Base-by-base conservation (phyloP, 257 asterid species). In the Perilla frutescens region DNA sequence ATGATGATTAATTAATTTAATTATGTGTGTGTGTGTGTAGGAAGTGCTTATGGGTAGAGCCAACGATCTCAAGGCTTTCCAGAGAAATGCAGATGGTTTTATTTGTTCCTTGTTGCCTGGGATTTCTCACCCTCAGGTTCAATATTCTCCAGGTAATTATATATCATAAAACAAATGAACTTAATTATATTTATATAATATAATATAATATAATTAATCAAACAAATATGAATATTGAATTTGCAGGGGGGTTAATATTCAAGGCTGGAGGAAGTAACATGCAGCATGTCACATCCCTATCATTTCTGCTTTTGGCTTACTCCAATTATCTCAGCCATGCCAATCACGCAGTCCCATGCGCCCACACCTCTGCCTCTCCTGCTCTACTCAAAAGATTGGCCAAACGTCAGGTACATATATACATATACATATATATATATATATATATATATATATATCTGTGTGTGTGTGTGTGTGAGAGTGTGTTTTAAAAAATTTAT, bases 231-330 rank as follows among this genome's bases (percentile, higher is more conserved):
- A 26, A 58, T 8, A 5, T 2, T 61, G 37, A 13, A 2, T n/a
- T 20, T 56, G 44, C 8, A 84, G 87, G 89, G 32, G 98, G 97
- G 40, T 77, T 92, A 76, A 88, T 92, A 3, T 86, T 86, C 84
- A 92, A 92, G 78, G 86, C 88, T 69, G 96, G 96, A 59, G 91
- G 87, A n/a, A 84, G 96, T 72, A 92, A 92, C 91, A 92, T 92
- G 98, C 98, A 92, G 79, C 94, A 88, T 78, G 98, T 92, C 62
- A 92, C 98, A 39, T 92, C 97, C 70, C 82, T 92, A 48, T 92
- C 96, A 3, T 92, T 90, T 73, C 88, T 92, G 72, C 80, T 92
- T 2, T 44, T 92, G 53, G 94, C 91, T 39, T 92, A 92, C 66
- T 90, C 98, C 54, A 92, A 90, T 76, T 92, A 92, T 83, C 87